phyloP scores from a whole-genome alignment of 306 rosid genomes.

The Cucumis sativus region Cucumber_9930_V3 NC_026657.2:18858501-18859000 shows the following conservation, averaged over 20 bases:
- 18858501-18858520: conserved; percentile 2
- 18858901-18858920: conserved; percentile 7
- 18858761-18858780: not conserved
- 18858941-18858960: conserved; percentile 3
- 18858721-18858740: not conserved
- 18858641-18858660: conserved; percentile 4
- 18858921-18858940: conserved; percentile 1
- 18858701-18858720: conserved; percentile 4
- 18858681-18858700: conserved; percentile 1
- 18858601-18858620: conserved; percentile 3
- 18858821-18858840: conserved; percentile 9
- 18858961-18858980: conserved; percentile 2
- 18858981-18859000: not conserved
- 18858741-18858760: not conserved
- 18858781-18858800: not conserved
- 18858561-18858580: conserved; percentile 6
- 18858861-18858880: conserved; percentile 1
- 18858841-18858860: conserved; percentile 6
- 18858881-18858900: conserved; percentile 4
- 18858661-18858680: not conserved
- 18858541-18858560: not conserved
- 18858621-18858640: not conserved
- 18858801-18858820: conserved; percentile 2
- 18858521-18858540: not conserved
- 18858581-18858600: conserved; percentile 3